Evolutionary conservation across 1,284 basidiomycete genomes (phyloP).

Genomic region (Waitea zeae): DNA sequence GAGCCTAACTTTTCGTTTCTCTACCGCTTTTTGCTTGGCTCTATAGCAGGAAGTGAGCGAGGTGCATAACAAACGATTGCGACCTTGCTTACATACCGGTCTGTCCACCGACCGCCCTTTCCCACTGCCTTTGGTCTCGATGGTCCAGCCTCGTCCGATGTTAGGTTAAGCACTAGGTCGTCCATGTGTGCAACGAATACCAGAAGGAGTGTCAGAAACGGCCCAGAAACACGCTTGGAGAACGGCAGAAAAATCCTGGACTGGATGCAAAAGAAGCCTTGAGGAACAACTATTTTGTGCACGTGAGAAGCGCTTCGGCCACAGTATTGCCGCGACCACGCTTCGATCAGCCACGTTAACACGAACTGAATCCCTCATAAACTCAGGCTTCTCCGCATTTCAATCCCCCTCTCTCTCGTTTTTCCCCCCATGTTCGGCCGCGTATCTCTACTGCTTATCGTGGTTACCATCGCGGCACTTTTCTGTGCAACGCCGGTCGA

Average conservation of each 20-base stretch:
- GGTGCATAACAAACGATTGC: conserved; percentile 6
- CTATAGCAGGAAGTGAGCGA: conserved; percentile 18
- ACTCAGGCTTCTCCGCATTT: no score
- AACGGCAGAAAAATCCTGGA: no score
- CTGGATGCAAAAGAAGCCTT: no score
- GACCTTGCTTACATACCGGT: conserved; percentile 49
- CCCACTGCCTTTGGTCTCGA: conserved; percentile 18
- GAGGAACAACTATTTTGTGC: no score
- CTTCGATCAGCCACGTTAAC: no score
- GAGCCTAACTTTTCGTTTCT: conserved; percentile 40
- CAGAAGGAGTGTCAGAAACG: no score
- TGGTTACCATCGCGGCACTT: conserved; percentile 49
- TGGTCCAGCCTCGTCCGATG: conserved; percentile 18
- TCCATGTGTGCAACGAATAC: no score
- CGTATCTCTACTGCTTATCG: conserved; percentile 20
- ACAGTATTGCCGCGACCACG: no score
- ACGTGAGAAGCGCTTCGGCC: no score
- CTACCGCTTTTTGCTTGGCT: conserved; percentile 49
- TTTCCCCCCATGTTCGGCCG: conserved; percentile 9
- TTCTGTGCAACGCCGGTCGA: conserved; percentile 52
- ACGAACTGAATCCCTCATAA: no score
- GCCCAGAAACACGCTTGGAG: no score
- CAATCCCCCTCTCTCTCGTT: not conserved
- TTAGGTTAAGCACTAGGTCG: conserved; percentile 52
- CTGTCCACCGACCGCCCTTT: conserved; percentile 75